A percentile compares a stretch with the other conserved stretches of the same genome.
Conservation (phyloP, 2,329 filamentous ascomycete species). For the Colletotrichum godetiae region DNA sequence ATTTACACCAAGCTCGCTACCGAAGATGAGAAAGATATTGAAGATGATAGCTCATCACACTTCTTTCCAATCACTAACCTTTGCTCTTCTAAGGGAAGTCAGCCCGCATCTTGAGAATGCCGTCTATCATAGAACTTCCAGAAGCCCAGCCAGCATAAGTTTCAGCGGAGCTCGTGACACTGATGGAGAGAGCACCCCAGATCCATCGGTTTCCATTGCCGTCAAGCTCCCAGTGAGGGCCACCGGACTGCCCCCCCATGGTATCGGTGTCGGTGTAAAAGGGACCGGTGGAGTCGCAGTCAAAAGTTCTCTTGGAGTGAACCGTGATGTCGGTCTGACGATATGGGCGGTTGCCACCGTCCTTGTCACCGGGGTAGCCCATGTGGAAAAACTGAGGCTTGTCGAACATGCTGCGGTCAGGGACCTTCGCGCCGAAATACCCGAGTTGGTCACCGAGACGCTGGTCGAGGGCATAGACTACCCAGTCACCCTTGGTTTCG, state of each 20-base stretch:
- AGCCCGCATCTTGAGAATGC: background rate
- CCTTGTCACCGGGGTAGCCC: constrained; percentile 39
- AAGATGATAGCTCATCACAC: background rate
- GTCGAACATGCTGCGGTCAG: constrained; percentile 22
- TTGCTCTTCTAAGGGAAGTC: background rate
- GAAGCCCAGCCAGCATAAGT: background rate
- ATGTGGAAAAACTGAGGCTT: constrained; percentile 33
- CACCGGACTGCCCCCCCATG: background rate
- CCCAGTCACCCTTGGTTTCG: constrained; percentile 40
- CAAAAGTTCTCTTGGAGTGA: background rate
- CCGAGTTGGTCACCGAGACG: constrained; percentile 40
- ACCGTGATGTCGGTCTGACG: background rate
- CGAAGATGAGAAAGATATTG: background rate
- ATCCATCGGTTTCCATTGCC: background rate
- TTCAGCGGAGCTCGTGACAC: background rate
- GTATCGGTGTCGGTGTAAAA: background rate
- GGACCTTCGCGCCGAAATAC: constrained; percentile 37
- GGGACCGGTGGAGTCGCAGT: background rate
- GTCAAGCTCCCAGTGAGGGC: background rate
- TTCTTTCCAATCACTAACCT: background rate
- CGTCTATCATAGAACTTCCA: background rate
- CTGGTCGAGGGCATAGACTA: constrained; percentile 39
- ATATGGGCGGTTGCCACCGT: constrained; percentile 25
- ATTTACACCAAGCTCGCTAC: background rate
- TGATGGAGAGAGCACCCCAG: background rate